Evolutionary conservation across 352 stramenopile species (phyloP), one percentile per base, ranked within the genome.

Genomic region (Pythium dissotocum): DNA sequence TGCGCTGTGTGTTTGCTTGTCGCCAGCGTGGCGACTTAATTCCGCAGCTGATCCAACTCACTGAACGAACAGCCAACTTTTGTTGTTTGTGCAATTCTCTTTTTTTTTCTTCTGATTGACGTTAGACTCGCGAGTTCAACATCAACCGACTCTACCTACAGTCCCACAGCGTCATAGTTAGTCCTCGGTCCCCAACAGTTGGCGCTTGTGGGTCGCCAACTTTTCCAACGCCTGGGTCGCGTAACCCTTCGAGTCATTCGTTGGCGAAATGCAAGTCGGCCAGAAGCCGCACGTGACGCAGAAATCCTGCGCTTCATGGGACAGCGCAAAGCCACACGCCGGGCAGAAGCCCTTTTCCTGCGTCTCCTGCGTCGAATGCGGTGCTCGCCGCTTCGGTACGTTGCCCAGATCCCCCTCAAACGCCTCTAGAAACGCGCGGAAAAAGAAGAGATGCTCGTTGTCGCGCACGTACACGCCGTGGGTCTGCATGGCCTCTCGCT

Each of bases 391-490:
- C 21, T 77, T 70, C 0, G 82, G 78, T 1, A 91, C 79, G 30
- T 76, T 83, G 36, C 24, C 33, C n/a, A 91, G 40, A 44, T 87
- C 70, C 32, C 72, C 70, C 9, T 71, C 48, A 63, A 90, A 91
- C 10, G 77, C 80, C n/a, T 64, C 61, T 30, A 89, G 55, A 54
- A 93, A 90, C 12, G 78, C 74, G n/a, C 77, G 61, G 49, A 90
- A 88, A 65, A 89, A 93, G 44, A 85, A 88, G 32, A 91, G 53
- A 28, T 93, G 85, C 56, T 93, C 85, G 51, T 73, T 68, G 63
- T 93, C 85, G 33, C 82, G 85, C 16, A 91, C 74, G 36, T 82
- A 81, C n/a, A 93, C 72, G 33, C 67, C 48, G 40, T 93, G 82
- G 2, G 56, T 49, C 42, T 61, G 63, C 36, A 77, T 85, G 9